These are phyloP conservation scores for Antarctomyces pellizariae DNA, from an alignment of 495 filamentous ascomycete species.

Conservation along the genomic window DNA sequence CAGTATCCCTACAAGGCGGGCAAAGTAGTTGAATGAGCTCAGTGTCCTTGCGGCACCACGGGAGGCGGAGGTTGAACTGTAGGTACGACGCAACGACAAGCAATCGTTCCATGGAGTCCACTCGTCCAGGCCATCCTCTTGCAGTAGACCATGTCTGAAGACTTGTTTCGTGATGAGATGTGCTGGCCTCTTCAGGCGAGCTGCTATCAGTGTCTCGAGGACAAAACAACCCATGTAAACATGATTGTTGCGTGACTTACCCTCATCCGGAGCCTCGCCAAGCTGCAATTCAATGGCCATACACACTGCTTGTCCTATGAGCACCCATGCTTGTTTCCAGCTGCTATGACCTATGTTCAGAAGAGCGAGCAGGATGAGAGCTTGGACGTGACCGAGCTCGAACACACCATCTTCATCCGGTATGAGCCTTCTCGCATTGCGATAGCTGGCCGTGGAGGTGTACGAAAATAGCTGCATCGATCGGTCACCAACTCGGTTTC, in stretches of 20 bases:
- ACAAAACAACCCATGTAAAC: conserved; percentile 39
- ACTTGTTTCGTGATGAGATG: conserved; percentile 28
- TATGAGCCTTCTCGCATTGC: conserved; percentile 31
- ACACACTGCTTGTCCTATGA: conserved; percentile 37
- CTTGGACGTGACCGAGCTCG: conserved; percentile 37
- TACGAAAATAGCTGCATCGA: conserved; percentile 8
- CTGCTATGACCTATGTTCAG: conserved; percentile 32
- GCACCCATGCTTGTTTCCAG: conserved; percentile 31
- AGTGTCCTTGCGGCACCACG: conserved; percentile 30
- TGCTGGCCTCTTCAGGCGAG: conserved; percentile 26
- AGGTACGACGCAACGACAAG: conserved; percentile 17
- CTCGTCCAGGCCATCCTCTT: conserved; percentile 45
- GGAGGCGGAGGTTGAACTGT: conserved; percentile 15
- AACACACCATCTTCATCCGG: conserved; percentile 31
- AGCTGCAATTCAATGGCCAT: conserved; percentile 27
- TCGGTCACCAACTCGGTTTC: conserved; percentile 10
- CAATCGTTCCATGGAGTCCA: conserved; percentile 47
- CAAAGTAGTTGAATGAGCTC: conserved; percentile 38
- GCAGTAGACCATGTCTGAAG: conserved; percentile 19
- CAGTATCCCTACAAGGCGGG: conserved; percentile 21
- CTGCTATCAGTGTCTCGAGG: conserved; percentile 37
- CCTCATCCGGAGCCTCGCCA: conserved; percentile 16
- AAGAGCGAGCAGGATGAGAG: conserved; percentile 35
- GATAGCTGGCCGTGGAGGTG: conserved; percentile 26
- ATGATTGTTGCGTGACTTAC: conserved; percentile 19